Base-by-base conservation (phyloP, 495 filamentous ascomycete species). In the Sabuloglossum arenarium region DNA sequence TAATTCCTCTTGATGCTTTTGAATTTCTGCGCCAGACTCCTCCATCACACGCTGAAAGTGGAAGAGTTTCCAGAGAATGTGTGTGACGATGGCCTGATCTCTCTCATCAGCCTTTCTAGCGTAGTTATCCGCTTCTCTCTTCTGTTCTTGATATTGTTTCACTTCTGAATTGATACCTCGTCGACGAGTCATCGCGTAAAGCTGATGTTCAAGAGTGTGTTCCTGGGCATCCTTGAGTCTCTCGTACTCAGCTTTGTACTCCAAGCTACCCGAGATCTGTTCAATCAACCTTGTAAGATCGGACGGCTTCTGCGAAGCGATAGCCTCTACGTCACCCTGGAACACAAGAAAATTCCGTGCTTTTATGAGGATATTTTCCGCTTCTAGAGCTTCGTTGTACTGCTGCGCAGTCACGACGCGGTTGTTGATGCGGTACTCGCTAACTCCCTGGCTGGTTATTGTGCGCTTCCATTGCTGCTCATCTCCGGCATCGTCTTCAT, bases 291-390 rank as follows among this genome's bases (percentile, higher is more conserved):
- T 81, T 0, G 91, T 99, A n/a, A 97, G 77, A 60, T 97, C 91
- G 60, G 81, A 85, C 0, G 91, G 87, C 0, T 86, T 87, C 66
- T 97, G 91, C 6, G 86, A 84, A 5, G 91, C 93, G 60, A 99
- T 96, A n/a, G 86, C 82, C 69, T 99, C 91, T 45, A 99, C 91
- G 65, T 99, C 91, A 54, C 91, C 91, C 67, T 99, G 91, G 68
- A 97, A 97, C 28, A 99, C 91, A 0, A 99, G 75, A 68, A 97
- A 99, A 66, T 97, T 97, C 57, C 91, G 82, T 32, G 91, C 91
- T 66, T 94, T 95, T 70, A 99, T 94, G 62, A 97, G 70, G 58
- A 99, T 99, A 61, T 94, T 95, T 66, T 99, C 89, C 37, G 79
- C 75, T 67, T 97, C 91, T 49, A 99, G 72, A 3, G 85, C 84